phyloP scores from a whole-genome alignment of 257 asterid genomes.

The Striga asiatica region DNA sequence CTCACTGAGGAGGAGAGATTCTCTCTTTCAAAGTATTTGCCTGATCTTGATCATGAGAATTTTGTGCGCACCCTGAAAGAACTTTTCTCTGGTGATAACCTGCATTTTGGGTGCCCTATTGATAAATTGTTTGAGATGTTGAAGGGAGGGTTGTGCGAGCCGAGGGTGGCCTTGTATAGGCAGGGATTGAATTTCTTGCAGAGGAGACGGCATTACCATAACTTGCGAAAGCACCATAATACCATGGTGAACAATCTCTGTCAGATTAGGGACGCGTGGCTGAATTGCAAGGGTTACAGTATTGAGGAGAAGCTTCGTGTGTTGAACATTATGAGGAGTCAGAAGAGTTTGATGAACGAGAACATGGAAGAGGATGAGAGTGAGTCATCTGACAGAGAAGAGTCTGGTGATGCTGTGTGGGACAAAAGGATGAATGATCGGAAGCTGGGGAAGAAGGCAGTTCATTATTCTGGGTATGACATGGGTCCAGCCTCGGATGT shows the following conservation, averaged over 20 bases:
- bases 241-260: slow-evolving; percentile 64
- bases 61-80: slow-evolving; percentile 67
- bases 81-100: slow-evolving; percentile 59
- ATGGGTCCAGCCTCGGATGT: slow-evolving; percentile 33
- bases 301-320: slow-evolving; percentile 95
- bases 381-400: slow-evolving; percentile 79
- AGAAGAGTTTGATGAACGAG: slow-evolving; percentile 89
- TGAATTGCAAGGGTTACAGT: slow-evolving; percentile 74
- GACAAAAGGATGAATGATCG: slow-evolving; percentile 59
- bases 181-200: slow-evolving; percentile 81
- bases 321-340: slow-evolving; percentile 78
- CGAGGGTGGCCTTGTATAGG: slow-evolving; percentile 93
- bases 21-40: slow-evolving; percentile 66
- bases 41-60: slow-evolving; percentile 93
- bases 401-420: slow-evolving; percentile 64
- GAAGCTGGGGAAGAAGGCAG: slow-evolving; percentile 40
- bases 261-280: slow-evolving; percentile 95
- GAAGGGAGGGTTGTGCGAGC: slow-evolving; percentile 94
- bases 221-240: slow-evolving; percentile 67
- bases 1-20: slow-evolving; percentile 81
- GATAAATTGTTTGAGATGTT: slow-evolving; percentile 62
- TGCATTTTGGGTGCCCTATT: slow-evolving; percentile 85
- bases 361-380: slow-evolving; percentile 75
- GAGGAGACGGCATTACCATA: slow-evolving; percentile 75
- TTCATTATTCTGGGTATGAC: slow-evolving; percentile 35